Evolutionary conservation across 805 yeast genomes (phyloP).

Genomic region (Candida lessepsii): DNA sequence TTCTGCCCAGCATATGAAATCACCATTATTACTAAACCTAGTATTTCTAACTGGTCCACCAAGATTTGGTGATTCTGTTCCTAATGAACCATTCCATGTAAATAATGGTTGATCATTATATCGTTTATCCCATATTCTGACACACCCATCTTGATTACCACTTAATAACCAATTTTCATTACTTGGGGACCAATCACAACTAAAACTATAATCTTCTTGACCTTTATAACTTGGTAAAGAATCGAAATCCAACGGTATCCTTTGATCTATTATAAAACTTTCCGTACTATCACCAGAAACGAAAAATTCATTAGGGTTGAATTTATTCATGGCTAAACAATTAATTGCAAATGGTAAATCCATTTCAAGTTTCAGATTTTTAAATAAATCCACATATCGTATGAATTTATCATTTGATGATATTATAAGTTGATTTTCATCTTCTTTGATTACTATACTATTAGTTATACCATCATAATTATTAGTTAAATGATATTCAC

Average conservation of each 20-base stretch:
- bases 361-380: conserved; percentile 12
- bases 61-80: conserved; percentile 15
- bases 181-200: conserved; percentile 55
- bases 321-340: conserved; percentile 44
- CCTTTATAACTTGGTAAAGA: conserved; percentile 29
- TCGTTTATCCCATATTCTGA: conserved; percentile 53
- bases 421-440: conserved; percentile 34
- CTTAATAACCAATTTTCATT: conserved; percentile 47
- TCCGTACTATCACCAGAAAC: conserved; percentile 52
- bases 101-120: conserved; percentile 22
- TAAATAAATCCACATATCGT: conserved; percentile 38
- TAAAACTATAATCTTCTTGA: conserved; percentile 56
- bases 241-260: conserved; percentile 20
- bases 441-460: conserved; percentile 38
- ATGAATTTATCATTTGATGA: conserved; percentile 52
- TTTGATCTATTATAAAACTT: conserved; percentile 44
- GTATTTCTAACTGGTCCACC: conserved; percentile 55
- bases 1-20: conserved; percentile 54
- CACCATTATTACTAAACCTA: conserved; percentile 47
- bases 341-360: conserved; percentile 50
- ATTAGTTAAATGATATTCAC: conserved; percentile 40
- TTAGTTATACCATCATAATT: conserved; percentile 53
- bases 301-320: conserved; percentile 36
- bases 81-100: conserved; percentile 37
- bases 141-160: conserved; percentile 62